phyloP scores from a whole-genome alignment of 139 green algal genomes.

The Dunaliella primolecta region DNA sequence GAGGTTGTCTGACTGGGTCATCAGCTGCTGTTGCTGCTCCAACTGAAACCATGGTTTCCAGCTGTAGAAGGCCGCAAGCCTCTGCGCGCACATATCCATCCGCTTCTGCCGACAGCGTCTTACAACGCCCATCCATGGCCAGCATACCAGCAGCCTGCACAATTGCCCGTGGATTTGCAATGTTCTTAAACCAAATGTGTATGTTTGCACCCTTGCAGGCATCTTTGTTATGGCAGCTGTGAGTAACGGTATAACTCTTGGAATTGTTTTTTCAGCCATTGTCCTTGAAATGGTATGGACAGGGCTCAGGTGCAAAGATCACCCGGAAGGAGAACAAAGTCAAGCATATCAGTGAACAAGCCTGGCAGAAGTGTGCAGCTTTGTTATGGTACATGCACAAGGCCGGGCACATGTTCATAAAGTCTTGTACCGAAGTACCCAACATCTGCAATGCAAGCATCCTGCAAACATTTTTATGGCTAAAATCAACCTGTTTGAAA shows the following conservation, averaged over 20 bases:
- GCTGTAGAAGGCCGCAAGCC: conserved; percentile 36
- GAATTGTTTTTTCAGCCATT: background rate
- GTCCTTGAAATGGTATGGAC: background rate
- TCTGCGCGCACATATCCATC: conserved; percentile 81
- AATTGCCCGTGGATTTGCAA: conserved; percentile 40
- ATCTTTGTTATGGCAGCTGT: background rate
- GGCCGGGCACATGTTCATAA: no score
- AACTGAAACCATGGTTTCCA: conserved; percentile 12
- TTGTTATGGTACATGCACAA: no score
- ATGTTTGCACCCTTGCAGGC: background rate
- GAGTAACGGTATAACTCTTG: background rate
- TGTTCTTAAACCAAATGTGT: background rate
- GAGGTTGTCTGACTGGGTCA: no score
- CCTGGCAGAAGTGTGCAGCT: no score
- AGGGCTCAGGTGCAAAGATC: background rate
- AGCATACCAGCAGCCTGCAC: conserved; percentile 73
- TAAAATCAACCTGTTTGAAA: no score
- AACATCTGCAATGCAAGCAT: no score
- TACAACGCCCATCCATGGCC: conserved; percentile 72
- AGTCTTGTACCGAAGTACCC: no score
- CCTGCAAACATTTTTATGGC: no score
- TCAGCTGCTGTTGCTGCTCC: conserved; percentile 9
- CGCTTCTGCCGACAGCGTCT: conserved; percentile 71
- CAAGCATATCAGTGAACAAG: no score
- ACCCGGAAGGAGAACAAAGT: no score